Evolutionary conservation across 23 red algal species (phyloP).

Genomic region (Gracilaria caudata): DNA sequence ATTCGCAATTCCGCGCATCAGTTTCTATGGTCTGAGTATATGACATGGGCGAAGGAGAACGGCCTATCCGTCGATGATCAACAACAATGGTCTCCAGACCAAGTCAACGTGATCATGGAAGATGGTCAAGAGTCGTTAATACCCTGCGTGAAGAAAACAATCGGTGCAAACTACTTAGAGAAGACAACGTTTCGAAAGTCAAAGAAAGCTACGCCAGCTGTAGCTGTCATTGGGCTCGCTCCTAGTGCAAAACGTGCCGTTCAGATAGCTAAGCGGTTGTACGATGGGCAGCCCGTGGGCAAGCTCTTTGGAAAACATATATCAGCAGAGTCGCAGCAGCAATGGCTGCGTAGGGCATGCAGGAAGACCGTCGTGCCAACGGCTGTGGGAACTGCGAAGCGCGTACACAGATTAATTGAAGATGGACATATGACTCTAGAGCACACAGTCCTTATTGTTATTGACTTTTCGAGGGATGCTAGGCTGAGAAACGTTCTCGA

Average conservation of each 20-base stretch:
- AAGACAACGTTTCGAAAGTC: conserved; percentile 11
- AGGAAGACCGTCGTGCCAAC: conserved; percentile 20
- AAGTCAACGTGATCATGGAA: conserved; percentile 3
- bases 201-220: conserved; percentile 26
- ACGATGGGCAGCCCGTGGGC: conserved; percentile 52
- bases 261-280: conserved; percentile 23
- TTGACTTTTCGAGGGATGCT: conserved; percentile 44
- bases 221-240: conserved; percentile 33
- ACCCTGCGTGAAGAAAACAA: conserved; percentile 20
- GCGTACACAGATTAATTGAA: conserved; percentile 49
- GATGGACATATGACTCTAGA: conserved; percentile 54
- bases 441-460: conserved; percentile 21
- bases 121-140: conserved; percentile 18
- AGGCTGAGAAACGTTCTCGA: conserved; percentile 41
- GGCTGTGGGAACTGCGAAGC: conserved; percentile 55
- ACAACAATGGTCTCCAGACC: conserved; percentile 18
- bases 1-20: conserved; percentile 13
- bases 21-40: conserved; percentile 52
- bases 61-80: conserved; percentile 5
- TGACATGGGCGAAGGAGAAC: conserved; percentile 45
- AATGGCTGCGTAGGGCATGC: conserved; percentile 37
- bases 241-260: conserved; percentile 32
- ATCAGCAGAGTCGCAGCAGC: conserved; percentile 10
- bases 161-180: conserved; percentile 22
- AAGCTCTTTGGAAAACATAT: conserved; percentile 71